Evolutionary conservation across 108 stramenopile genomes (phyloP).

Genomic region (Seminavis robusta): DNA sequence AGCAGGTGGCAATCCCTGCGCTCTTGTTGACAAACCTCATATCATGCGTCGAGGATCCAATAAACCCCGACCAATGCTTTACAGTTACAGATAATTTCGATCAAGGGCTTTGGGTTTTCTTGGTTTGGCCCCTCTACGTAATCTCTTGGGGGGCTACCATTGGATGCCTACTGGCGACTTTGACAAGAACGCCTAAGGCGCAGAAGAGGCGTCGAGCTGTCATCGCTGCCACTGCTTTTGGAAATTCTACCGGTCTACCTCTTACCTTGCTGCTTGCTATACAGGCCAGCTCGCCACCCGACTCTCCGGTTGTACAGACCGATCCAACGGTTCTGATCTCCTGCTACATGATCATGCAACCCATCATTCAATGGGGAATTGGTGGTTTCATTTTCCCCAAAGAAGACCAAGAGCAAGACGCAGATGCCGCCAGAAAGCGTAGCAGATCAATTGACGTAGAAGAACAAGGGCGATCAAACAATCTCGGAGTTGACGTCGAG

Average conservation of each 20-base stretch:
- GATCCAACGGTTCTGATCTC: constrained; percentile 14
- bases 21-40: constrained; percentile 15
- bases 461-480: too few relatives aligned
- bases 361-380: constrained; percentile 11
- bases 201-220: neutral
- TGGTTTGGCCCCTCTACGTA: constrained; percentile 12
- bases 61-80: too few relatives aligned
- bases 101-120: constrained; percentile 8
- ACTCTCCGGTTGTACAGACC: too few relatives aligned
- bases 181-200: neutral
- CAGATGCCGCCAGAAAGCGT: too few relatives aligned
- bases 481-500: too few relatives aligned
- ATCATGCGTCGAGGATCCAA: constrained; percentile 3
- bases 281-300: too few relatives aligned
- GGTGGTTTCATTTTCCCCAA: constrained; percentile 4
- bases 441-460: too few relatives aligned
- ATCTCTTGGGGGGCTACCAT: constrained; percentile 2
- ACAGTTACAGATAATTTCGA: neutral
- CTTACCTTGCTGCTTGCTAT: constrained; percentile 10
- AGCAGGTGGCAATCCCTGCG: constrained; percentile 13
- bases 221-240: constrained; percentile 3
- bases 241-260: constrained; percentile 14
- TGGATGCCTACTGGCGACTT: neutral
- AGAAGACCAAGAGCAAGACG: too few relatives aligned
- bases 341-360: constrained; percentile 8